Conservation (phyloP, 1,284 basidiomycete genomes). For the Apiotrichum mycotoxinovorans region DNA sequence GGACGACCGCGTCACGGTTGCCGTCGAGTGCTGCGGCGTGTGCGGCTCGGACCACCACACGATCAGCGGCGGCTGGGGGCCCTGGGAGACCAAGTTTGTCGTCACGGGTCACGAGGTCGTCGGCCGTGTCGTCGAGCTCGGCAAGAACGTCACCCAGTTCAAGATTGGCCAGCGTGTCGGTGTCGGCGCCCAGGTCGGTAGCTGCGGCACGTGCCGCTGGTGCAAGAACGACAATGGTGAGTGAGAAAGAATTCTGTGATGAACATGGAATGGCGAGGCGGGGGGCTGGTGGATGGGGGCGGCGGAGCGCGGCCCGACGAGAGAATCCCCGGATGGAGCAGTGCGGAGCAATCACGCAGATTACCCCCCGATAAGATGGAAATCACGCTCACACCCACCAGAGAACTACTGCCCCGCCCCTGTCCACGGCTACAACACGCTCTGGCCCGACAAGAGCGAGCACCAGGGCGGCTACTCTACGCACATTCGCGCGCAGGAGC, state of each 20-base stretch:
- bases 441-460: conserved; percentile 56
- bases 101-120: conserved; percentile 54
- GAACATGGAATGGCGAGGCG: background rate
- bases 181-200: conserved; percentile 53
- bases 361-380: too few species aligned
- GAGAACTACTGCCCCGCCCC: conserved; percentile 51
- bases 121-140: conserved; percentile 52
- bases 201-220: conserved; percentile 46
- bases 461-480: conserved; percentile 61
- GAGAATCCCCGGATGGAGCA: too few species aligned
- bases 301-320: too few species aligned
- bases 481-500: conserved; percentile 62
- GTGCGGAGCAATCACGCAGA: too few species aligned
- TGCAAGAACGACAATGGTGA: conserved; percentile 49
- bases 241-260: conserved; percentile 8
- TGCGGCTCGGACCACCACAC: conserved; percentile 49
- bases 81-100: conserved; percentile 43
- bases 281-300: background rate
- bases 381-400: conserved; percentile 2
- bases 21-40: conserved; percentile 61
- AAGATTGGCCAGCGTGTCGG: conserved; percentile 52
- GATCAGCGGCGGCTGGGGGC: conserved; percentile 49
- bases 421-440: conserved; percentile 50
- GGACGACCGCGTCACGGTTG: conserved; percentile 62
- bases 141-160: conserved; percentile 49